Percentiles rank a stretch among this genome's conserved stretches.
Evolutionary conservation across 2,329 filamentous ascomycete genomes (phyloP).

Genomic region (Hymenoscyphus fraxineus): DNA sequence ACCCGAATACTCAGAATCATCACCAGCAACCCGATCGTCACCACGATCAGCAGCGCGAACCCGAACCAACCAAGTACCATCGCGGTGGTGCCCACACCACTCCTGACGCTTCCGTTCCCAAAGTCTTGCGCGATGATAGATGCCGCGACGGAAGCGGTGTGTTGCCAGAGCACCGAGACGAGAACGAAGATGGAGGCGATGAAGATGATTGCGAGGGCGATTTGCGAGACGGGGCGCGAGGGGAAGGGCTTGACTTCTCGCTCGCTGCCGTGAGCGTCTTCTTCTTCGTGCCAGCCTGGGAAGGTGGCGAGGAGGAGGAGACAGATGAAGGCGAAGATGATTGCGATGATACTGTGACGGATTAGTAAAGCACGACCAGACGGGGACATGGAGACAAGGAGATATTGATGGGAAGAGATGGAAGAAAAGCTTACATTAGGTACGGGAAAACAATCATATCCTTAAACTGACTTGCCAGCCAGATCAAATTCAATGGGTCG

Average conservation of each 20-base stretch:
- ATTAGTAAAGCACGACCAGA: conserved; percentile 9
- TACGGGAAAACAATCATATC: conserved; percentile 98
- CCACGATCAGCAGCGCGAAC: conserved; percentile 87
- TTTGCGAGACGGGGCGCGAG: conserved; percentile 84
- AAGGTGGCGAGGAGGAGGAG: conserved; percentile 94
- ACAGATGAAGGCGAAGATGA: conserved; percentile 94
- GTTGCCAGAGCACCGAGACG: conserved; percentile 82
- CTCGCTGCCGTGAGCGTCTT: conserved; percentile 74
- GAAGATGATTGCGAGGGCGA: conserved; percentile 90
- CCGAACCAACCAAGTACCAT: conserved; percentile 99
- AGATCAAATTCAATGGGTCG: conserved; percentile 94
- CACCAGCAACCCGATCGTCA: conserved; percentile 89
- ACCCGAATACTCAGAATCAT: conserved; percentile 95
- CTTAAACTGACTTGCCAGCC: conserved; percentile 96
- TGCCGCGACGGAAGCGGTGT: conserved; percentile 93
- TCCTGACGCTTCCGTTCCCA: conserved; percentile 81
- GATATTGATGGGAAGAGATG: no score
- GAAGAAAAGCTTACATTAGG: conserved; percentile 62
- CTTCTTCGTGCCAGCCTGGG: conserved; percentile 94
- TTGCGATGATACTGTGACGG: conserved; percentile 78
- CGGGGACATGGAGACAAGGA: not conserved
- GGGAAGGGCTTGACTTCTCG: conserved; percentile 93
- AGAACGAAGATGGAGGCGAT: conserved; percentile 67
- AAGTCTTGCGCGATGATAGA: conserved; percentile 91
- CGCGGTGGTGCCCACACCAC: conserved; percentile 85